These are phyloP conservation scores for Debaryomycetaceae sp. DNA, from an alignment of 1,139 yeast genomes.

Conservation along the genomic window DNA sequence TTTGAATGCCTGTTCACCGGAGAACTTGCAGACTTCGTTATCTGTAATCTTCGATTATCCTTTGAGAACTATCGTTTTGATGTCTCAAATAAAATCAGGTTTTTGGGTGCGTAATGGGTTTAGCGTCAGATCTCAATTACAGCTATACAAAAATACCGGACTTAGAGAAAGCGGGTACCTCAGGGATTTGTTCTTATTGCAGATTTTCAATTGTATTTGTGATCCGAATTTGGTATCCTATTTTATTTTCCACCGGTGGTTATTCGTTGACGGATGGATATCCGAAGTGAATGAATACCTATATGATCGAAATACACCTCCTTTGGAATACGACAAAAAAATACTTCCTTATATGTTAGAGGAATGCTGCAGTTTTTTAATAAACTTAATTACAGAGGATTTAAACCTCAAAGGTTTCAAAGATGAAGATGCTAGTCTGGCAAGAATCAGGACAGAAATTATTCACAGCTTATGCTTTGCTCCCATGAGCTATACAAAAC, in stretches of 20 bases:
- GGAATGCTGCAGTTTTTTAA: conserved; percentile 71
- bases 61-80: conserved; percentile 59
- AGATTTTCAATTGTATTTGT: conserved; percentile 57
- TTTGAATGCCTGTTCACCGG: conserved; percentile 2
- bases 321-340: conserved; percentile 35
- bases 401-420: conserved; percentile 51
- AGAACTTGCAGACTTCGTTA: conserved; percentile 8
- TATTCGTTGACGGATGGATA: conserved; percentile 51
- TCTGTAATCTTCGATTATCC: conserved; percentile 66
- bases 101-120: conserved; percentile 61
- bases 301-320: conserved; percentile 1
- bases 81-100: conserved; percentile 57
- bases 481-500: conserved; percentile 67
- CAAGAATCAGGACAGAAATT: conserved; percentile 63
- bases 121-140: conserved; percentile 74
- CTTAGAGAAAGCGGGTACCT: conserved; percentile 79
- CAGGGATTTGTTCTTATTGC: conserved; percentile 73
- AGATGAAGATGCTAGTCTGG: conserved; percentile 49
- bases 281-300: conserved; percentile 1
- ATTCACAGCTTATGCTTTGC: conserved; percentile 77
- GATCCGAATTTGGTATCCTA: conserved; percentile 58
- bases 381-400: conserved; percentile 69
- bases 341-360: conserved; percentile 64
- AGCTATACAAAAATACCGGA: conserved; percentile 77
- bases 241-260: conserved; percentile 70